Evolutionary conservation across 169 alveolate genomes (phyloP).

Genomic region (Eimeria praecox): DNA sequence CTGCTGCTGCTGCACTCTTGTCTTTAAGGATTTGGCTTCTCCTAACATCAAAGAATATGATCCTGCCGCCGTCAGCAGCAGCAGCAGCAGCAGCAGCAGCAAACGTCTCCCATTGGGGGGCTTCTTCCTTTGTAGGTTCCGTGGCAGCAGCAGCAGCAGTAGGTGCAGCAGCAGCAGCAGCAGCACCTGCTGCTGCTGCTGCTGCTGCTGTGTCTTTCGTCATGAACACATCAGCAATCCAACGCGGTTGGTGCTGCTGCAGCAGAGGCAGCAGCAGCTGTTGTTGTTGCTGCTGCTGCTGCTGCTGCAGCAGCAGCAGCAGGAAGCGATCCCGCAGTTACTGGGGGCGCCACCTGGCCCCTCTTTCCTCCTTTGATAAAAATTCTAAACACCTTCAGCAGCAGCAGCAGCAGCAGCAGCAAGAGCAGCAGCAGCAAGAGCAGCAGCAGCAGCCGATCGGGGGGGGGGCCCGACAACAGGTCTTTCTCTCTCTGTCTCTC

Average conservation of each 20-base stretch:
- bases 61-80: conserved; percentile 4
- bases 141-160: not conserved
- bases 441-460: not conserved
- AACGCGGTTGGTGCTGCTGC: not conserved
- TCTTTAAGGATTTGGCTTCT: not conserved
- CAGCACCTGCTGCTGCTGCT: not conserved
- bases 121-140: not conserved
- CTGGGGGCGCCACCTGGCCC: not conserved
- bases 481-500: too few relatives aligned
- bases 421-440: conserved; percentile 22
- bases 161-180: conserved; percentile 5
- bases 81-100: conserved; percentile 67
- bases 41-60: not conserved
- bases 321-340: not conserved
- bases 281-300: not conserved
- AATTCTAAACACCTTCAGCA: not conserved
- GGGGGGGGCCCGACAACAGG: not conserved
- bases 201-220: not conserved
- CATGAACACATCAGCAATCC: not conserved
- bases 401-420: not conserved
- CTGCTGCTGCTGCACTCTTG: not conserved
- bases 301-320: not conserved
- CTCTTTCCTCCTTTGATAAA: not conserved
- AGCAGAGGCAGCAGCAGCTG: not conserved
- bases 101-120: not conserved